Evolutionary conservation across 441 rosid genomes (phyloP).

Genomic region (Eutrema salsugineum): DNA sequence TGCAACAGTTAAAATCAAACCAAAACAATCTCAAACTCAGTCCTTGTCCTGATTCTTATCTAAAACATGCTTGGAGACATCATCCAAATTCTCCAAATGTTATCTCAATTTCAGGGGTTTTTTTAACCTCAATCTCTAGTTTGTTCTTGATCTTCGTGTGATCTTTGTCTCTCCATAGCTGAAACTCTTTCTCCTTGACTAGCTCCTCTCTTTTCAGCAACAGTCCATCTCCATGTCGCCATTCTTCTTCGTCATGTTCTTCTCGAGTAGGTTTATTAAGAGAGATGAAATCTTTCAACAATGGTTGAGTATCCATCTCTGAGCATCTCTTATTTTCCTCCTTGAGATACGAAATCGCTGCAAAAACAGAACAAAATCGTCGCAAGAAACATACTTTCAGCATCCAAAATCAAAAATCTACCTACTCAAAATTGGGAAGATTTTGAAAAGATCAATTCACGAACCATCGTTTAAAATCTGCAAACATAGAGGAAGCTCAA

Average conservation of each 20-base stretch:
- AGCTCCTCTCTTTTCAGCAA: slow-evolving; percentile 1
- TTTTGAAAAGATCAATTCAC: neutral
- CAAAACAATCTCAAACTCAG: slow-evolving; percentile 3
- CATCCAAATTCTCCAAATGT: neutral
- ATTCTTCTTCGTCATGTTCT: slow-evolving; percentile 4
- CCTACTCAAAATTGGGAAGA: neutral
- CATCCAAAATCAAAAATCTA: neutral
- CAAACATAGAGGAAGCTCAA: slow-evolving; percentile 90
- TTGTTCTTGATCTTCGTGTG: slow-evolving; percentile 33
- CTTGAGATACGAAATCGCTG: slow-evolving; percentile 66
- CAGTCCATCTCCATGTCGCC: slow-evolving; percentile 16
- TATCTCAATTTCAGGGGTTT: neutral
- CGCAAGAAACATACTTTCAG: neutral
- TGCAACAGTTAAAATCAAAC: slow-evolving; percentile 23
- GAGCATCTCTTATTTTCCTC: slow-evolving; percentile 48
- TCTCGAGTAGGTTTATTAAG: slow-evolving; percentile 39
- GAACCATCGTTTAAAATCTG: slow-evolving; percentile 74
- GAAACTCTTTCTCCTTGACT: slow-evolving; percentile 54
- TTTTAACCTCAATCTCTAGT: slow-evolving; percentile 49
- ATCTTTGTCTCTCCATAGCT: slow-evolving; percentile 65
- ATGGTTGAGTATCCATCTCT: slow-evolving; percentile 48
- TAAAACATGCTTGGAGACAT: neutral
- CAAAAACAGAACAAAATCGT: slow-evolving; percentile 4
- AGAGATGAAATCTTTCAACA: slow-evolving; percentile 78
- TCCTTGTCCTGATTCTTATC: slow-evolving; percentile 13